A percentile compares a stretch with the other conserved stretches of the same genome.
phyloP scores from a whole-genome alignment of 1,284 basidiomycete species.

The Boletellus dicymbophilus region DNA sequence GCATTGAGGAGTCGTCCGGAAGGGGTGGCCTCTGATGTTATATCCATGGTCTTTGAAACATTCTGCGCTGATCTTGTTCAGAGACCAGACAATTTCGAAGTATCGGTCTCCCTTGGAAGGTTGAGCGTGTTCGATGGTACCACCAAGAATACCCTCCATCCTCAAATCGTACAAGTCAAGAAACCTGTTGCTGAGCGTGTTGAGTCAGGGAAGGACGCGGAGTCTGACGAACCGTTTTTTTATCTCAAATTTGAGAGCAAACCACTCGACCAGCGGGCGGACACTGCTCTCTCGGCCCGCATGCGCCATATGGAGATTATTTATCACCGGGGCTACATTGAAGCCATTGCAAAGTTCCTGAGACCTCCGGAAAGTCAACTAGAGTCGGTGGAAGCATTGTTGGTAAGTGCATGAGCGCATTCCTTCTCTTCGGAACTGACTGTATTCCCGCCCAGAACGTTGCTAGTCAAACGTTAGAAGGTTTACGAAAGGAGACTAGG shows the following conservation, averaged over 20 bases:
- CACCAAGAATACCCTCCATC: slow-evolving; percentile 79
- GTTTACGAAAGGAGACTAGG: slow-evolving; percentile 92
- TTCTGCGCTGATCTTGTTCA: slow-evolving; percentile 89
- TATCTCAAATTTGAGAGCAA: slow-evolving; percentile 92
- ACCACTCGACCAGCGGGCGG: slow-evolving; percentile 91
- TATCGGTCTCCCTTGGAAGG: slow-evolving; percentile 83
- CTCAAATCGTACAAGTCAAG: slow-evolving; percentile 95
- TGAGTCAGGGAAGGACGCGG: slow-evolving; percentile 26
- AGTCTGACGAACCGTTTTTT: slow-evolving; percentile 81
- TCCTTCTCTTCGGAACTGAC: slow-evolving; percentile 5
- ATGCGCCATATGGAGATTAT: slow-evolving; percentile 99
- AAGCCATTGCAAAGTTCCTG: slow-evolving; percentile 92
- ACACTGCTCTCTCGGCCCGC: slow-evolving; percentile 86
- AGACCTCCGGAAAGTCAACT: slow-evolving; percentile 94
- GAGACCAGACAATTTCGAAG: slow-evolving; percentile 81
- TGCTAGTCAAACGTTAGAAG: slow-evolving; percentile 94
- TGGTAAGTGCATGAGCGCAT: slow-evolving; percentile 48
- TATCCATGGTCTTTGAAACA: slow-evolving; percentile 88
- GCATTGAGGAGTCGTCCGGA: slow-evolving; percentile 75
- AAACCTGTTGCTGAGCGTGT: slow-evolving; percentile 30
- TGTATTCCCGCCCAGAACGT: slow-evolving; percentile 66
- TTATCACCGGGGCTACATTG: slow-evolving; percentile 94
- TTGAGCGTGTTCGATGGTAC: slow-evolving; percentile 95
- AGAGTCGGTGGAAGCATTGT: slow-evolving; percentile 90
- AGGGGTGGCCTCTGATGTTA: slow-evolving; percentile 67